Evolutionary conservation across 176 grass and related monocot species (phyloP), one percentile per base, ranked within the genome.

Genomic region (Coix lacrymajobi): DNA sequence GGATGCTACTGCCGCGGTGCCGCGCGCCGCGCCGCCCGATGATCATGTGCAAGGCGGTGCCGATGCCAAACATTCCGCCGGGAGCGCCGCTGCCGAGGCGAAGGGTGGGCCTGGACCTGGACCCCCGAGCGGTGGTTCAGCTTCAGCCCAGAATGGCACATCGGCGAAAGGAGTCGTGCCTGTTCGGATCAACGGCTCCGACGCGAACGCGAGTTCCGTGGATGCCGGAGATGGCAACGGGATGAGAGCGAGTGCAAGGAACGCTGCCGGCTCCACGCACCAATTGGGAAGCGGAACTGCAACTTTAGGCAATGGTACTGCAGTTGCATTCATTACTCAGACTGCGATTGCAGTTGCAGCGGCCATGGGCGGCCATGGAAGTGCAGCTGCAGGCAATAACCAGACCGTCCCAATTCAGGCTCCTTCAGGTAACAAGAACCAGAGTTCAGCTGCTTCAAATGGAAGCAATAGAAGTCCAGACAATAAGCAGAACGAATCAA

Each of bases 361-460:
- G 16, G 22, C 45, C 29, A 79, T 25, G 52, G 61, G 75, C 51
- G 56, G 78, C 33, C 43, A 71, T 52, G 82, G 79, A 52, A 45
- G 74, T 2, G 57, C 58, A 66, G 32, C 41, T 91, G 51, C 73
- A 41, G 76, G 57, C 62, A 90, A 84, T n/a, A 84, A 83, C 73
- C 86, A 84, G 17, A 79, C 86, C 5, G 46, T 73, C 19, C 68
- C 8, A 45, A 80, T 41, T 80, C 81, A 83, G 41, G 44, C 51
- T 63, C 15, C 51, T 64, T 33, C 28, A 71, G 73, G 77, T 38
- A 25, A 64, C 77, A 85, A 77, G 67, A 84, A 84, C 24, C 81
- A 76, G 49, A 90, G 54, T 60, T 75, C 80, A 84, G 70, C 31
- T 68, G 73, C 68, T 70, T 80, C 87, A 75, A 61, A 49, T 73